Conservation (phyloP, 352 stramenopile genomes). For the Phytophthora europaea region DNA sequence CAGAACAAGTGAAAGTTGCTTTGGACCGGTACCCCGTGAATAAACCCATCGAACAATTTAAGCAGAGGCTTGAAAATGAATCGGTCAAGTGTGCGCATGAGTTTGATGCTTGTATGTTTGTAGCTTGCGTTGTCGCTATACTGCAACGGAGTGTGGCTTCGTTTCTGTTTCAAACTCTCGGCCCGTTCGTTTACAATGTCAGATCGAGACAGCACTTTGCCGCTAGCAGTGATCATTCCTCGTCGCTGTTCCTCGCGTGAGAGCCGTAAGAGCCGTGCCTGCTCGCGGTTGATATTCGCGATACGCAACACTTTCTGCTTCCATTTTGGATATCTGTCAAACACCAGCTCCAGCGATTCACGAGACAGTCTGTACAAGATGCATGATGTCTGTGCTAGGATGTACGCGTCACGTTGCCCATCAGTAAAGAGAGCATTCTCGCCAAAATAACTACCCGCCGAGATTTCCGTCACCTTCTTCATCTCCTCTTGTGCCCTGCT, state of each 20-base stretch:
- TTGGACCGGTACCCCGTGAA: constrained; percentile 42
- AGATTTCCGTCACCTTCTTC: constrained; percentile 61
- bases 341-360: constrained; percentile 66
- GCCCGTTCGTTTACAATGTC: constrained; percentile 26
- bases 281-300: constrained; percentile 57
- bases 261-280: constrained; percentile 40
- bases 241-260: constrained; percentile 9
- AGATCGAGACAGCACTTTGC: constrained; percentile 11
- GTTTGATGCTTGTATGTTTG: neutral
- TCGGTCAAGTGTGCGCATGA: neutral
- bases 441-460: constrained; percentile 61
- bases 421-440: constrained; percentile 71
- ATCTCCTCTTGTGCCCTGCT: constrained; percentile 14
- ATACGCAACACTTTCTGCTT: constrained; percentile 72
- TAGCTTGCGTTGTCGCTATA: neutral
- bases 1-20: constrained; percentile 51
- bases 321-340: constrained; percentile 70
- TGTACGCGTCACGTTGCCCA: constrained; percentile 48
- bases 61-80: neutral
- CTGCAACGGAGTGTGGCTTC: neutral
- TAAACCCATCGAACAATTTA: constrained; percentile 15
- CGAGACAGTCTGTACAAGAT: constrained; percentile 70
- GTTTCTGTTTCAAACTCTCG: constrained; percentile 19
- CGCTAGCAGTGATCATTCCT: constrained; percentile 1
- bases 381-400: constrained; percentile 62